phyloP scores from a whole-genome alignment of 352 stramenopile genomes.

The Albugo candida region DNA sequence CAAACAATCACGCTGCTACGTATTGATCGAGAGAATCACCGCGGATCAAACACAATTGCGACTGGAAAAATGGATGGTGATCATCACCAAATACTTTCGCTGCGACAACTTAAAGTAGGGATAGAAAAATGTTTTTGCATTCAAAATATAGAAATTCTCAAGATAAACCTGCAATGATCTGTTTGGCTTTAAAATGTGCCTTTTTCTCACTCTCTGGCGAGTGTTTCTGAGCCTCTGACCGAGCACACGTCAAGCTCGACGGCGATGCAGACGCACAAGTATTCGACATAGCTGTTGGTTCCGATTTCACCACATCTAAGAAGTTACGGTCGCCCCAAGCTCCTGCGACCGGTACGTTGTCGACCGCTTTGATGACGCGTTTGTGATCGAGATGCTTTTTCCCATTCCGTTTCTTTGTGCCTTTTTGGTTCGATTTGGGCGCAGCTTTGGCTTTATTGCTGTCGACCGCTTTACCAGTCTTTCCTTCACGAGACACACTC shows the following conservation, averaged over 20 bases:
- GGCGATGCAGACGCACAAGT: slow-evolving; percentile 14
- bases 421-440: slow-evolving; percentile 11
- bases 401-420: slow-evolving; percentile 15
- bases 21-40: slow-evolving; percentile 11
- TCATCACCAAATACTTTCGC: slow-evolving; percentile 12
- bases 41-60: background rate
- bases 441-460: slow-evolving; percentile 12
- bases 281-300: slow-evolving; percentile 21
- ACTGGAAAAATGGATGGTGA: slow-evolving; percentile 14
- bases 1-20: slow-evolving; percentile 15
- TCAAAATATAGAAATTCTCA: no score
- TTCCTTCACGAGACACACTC: no score
- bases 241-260: background rate
- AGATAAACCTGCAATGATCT: no score
- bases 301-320: slow-evolving; percentile 64
- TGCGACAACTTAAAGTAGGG: slow-evolving; percentile 2
- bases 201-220: no score
- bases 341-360: slow-evolving; percentile 37
- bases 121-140: no score
- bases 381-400: slow-evolving; percentile 15
- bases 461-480: background rate
- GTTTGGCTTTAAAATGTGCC: no score
- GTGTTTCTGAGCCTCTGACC: no score
- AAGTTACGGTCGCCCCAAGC: slow-evolving; percentile 71
- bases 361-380: slow-evolving; percentile 16